A percentile compares a stretch with the other conserved stretches of the same genome.
phyloP scores from a whole-genome alignment of 306 rosid species.

The Senna siamea region DNA sequence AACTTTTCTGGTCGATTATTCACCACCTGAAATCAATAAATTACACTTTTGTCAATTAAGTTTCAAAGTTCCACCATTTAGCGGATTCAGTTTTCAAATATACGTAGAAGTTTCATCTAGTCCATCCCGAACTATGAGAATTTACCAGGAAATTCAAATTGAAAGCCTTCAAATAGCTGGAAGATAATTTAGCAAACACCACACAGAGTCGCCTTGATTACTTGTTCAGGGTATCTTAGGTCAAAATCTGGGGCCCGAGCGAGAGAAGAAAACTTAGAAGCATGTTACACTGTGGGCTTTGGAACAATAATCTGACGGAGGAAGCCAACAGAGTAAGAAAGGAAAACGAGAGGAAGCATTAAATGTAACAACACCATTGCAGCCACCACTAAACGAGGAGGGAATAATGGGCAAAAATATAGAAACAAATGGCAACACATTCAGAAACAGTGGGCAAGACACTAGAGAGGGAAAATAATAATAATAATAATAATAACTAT shows the following conservation, averaged over 20 bases:
- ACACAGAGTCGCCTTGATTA: background rate
- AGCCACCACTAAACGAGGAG: conserved; percentile 34
- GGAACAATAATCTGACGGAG: conserved; percentile 38
- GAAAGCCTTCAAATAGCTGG: background rate
- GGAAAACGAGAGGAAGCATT: background rate
- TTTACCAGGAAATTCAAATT: conserved; percentile 15
- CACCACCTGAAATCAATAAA: too few species aligned
- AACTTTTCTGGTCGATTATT: too few species aligned
- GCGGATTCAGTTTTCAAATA: background rate
- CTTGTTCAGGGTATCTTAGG: background rate
- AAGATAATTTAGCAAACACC: conserved; percentile 15
- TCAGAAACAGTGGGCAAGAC: conserved; percentile 10
- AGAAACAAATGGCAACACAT: conserved; percentile 1
- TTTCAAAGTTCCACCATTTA: too few species aligned
- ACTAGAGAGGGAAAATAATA: too few species aligned
- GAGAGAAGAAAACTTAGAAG: background rate
- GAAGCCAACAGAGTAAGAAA: conserved; percentile 3
- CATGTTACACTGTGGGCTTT: conserved; percentile 27
- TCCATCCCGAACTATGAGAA: background rate
- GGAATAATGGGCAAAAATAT: conserved; percentile 3
- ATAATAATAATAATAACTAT: too few species aligned
- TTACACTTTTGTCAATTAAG: too few species aligned
- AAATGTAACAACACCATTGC: conserved; percentile 8
- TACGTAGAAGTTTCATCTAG: background rate
- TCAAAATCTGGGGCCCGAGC: too few species aligned